Evolutionary conservation across 2,329 filamentous ascomycete genomes (phyloP), one percentile per base, ranked within the genome.

Genomic region (Lasiodiplodia gonubiensis): DNA sequence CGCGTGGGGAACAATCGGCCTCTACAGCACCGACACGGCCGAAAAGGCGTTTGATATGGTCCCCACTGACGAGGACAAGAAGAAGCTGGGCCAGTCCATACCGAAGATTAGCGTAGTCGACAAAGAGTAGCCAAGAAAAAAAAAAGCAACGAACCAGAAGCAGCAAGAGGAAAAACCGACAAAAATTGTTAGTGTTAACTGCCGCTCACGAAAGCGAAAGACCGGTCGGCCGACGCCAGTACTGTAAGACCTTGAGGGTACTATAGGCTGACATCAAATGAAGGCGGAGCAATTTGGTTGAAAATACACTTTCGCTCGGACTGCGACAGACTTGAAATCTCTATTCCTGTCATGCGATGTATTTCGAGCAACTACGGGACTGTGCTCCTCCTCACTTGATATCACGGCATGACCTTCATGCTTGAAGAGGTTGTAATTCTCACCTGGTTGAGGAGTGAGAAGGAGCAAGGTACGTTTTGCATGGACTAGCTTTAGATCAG

Each of bases 41-140:
- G 93, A 94, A 79, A 86, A 91, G 75, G 88, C 85, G 51, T 85
- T 94, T 69, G 91, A 91, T 7, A 86, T 92, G 77, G 88, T 86
- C 48, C 87, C 93, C 1, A 90, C 88, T 0, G 88, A 92, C 69
- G 83, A 90, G 74, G 93, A 97, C 75, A 89, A 88, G 76, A 87
- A 88, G 68, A 86, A 86, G 14, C 77, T 97, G 70, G 84, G 87
- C 59, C 84, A 83, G 60, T 79, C 86, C 55, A 81, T 88, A 37
- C 91, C 91, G 8, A 88, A 82, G 71, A 85, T 94, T 68, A 85
- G 83, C 48, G 74, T 85, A 14, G 84, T 92, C 35, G 89, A 91
- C 21, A 63, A 57, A 30, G 55, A 64, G 21, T 39, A 66, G 46
- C 14, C 14, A 86, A 85, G 69, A 81, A 92, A 0, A 84, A 83